Evolutionary conservation across 2,329 filamentous ascomycete genomes (phyloP).

Genomic region (Apiospora malaysiana): DNA sequence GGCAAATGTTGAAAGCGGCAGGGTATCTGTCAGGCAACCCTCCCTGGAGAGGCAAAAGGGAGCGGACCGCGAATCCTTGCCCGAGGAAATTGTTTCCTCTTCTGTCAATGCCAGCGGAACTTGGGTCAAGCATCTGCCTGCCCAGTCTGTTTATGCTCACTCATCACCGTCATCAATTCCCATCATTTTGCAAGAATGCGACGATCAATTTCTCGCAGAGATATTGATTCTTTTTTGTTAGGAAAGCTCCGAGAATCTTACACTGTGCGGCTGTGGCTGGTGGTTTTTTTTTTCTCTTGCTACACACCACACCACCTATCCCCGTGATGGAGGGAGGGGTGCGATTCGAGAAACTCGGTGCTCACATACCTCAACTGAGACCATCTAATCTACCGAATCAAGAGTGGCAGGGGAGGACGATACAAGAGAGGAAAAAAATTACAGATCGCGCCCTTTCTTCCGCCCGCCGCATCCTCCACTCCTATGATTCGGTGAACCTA

Average conservation of each 20-base stretch:
- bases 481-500: neutral
- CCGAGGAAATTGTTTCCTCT: constrained; percentile 11
- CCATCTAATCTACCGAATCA: constrained; percentile 12
- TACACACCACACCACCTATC: neutral
- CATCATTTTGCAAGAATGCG: neutral
- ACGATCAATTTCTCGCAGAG: neutral
- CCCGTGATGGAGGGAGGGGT: constrained; percentile 12
- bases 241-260: neutral
- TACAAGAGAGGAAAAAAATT: neutral
- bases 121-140: neutral
- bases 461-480: too few species aligned
- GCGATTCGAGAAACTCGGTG: neutral
- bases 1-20: neutral
- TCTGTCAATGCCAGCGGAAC: constrained; percentile 8
- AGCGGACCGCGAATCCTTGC: constrained; percentile 14
- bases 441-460: neutral
- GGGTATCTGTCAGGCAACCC: neutral
- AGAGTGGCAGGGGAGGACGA: too few species aligned
- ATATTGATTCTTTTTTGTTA: neutral
- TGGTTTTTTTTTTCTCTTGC: neutral
- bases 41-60: neutral
- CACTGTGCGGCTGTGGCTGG: constrained; percentile 12
- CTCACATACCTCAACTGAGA: constrained; percentile 17
- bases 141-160: neutral
- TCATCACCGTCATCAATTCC: neutral